Percentiles rank a stretch among this genome's conserved stretches.
phyloP scores from a whole-genome alignment of 257 asterid genomes.

The Eustoma russellianum region DNA sequence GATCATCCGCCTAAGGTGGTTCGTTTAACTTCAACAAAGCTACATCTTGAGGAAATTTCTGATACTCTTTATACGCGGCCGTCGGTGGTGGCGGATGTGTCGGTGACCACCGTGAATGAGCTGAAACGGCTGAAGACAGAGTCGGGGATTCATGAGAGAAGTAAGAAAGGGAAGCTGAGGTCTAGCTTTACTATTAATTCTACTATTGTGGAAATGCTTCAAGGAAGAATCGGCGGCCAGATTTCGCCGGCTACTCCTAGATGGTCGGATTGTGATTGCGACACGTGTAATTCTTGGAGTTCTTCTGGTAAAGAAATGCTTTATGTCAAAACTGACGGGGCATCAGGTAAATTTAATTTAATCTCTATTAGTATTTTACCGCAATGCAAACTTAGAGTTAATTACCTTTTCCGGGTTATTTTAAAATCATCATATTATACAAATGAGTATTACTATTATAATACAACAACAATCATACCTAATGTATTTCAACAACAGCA shows the following conservation, averaged over 20 bases:
- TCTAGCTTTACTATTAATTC: slow-evolving; percentile 49
- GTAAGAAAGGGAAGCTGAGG: slow-evolving; percentile 14
- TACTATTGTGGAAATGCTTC: slow-evolving; percentile 66
- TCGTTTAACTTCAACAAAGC: slow-evolving; percentile 36
- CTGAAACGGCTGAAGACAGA: slow-evolving; percentile 25
- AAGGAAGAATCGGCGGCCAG: slow-evolving; percentile 40
- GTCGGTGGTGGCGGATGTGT: slow-evolving; percentile 40
- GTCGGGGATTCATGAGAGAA: slow-evolving; percentile 6
- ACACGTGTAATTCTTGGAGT: slow-evolving; percentile 63
- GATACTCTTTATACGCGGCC: slow-evolving; percentile 83
- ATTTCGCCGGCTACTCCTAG: slow-evolving; percentile 33
- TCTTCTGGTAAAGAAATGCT: slow-evolving; percentile 44
- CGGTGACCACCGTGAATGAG: slow-evolving; percentile 37
- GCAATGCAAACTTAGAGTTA: too few relatives aligned
- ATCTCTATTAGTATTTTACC: too few relatives aligned
- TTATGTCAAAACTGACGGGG: slow-evolving; percentile 67
- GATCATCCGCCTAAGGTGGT: slow-evolving; percentile 38
- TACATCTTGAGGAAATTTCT: slow-evolving; percentile 79
- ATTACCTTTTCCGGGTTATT: too few relatives aligned
- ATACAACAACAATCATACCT: too few relatives aligned
- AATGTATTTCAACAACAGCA: too few relatives aligned
- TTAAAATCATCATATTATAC: too few relatives aligned
- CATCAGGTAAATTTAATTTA: slow-evolving; percentile 43
- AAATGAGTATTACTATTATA: too few relatives aligned
- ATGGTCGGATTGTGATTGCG: slow-evolving; percentile 95